phyloP scores from a whole-genome alignment of 2,329 filamentous ascomycete species.

The Aspergillus sp. region DNA sequence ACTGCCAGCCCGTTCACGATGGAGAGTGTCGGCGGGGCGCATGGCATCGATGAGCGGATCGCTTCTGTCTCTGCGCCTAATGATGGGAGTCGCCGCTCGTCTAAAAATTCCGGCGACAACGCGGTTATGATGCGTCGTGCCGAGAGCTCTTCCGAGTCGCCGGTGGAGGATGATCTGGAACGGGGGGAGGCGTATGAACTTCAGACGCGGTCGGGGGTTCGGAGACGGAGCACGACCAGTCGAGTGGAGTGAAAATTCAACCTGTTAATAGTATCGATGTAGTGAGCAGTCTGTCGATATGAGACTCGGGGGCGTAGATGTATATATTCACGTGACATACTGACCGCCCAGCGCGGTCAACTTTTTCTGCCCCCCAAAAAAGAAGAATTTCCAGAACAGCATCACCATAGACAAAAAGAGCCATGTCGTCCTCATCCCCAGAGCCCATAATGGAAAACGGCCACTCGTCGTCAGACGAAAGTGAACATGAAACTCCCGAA shows the following conservation, averaged over 20 bases:
- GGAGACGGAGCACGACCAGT: conserved; percentile 29
- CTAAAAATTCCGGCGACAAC: conserved; percentile 9
- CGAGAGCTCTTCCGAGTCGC: conserved; percentile 23
- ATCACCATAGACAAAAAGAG: conserved; percentile 9
- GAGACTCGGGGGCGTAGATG: neutral
- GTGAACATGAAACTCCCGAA: conserved; percentile 4
- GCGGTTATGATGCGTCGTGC: conserved; percentile 18
- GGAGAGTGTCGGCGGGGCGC: conserved; percentile 68
- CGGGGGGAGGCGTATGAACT: conserved; percentile 41
- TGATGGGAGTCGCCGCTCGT: conserved; percentile 5
- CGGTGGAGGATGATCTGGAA: conserved; percentile 39
- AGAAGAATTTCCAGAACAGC: conserved; percentile 21
- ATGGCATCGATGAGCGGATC: conserved; percentile 43
- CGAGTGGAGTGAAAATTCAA: conserved; percentile 3
- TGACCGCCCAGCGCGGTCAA: conserved; percentile 28
- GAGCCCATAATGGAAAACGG: conserved; percentile 22
- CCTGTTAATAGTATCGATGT: neutral
- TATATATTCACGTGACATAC: neutral
- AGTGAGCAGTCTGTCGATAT: neutral
- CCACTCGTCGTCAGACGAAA: conserved; percentile 14
- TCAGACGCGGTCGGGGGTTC: conserved; percentile 22
- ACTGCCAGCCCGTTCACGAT: conserved; percentile 74
- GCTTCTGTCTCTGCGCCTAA: neutral
- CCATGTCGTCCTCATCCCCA: conserved; percentile 27
- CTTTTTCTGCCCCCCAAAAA: conserved; percentile 32